phyloP scores from a whole-genome alignment of 1,139 yeast genomes.

The Taiozyma sp. region DNA sequence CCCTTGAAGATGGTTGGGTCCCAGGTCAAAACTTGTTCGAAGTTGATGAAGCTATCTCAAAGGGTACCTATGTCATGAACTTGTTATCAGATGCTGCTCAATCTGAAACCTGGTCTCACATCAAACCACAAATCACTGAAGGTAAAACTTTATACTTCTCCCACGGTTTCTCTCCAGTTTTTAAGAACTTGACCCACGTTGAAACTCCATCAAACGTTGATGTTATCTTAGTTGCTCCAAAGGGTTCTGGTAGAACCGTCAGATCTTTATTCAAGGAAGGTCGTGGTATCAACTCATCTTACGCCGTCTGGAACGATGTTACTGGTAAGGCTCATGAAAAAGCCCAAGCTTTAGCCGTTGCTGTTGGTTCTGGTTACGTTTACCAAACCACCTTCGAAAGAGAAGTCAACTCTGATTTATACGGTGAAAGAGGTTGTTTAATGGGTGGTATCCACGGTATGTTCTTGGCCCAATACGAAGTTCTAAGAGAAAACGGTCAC shows the following conservation, averaged over 20 bases:
- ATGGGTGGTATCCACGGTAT: constrained; percentile 99
- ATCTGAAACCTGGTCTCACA: constrained; percentile 91
- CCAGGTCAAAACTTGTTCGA: constrained; percentile 98
- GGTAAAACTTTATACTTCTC: constrained; percentile 98
- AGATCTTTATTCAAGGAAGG: constrained; percentile 99
- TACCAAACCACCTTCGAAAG: constrained; percentile 99
- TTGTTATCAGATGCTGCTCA: constrained; percentile 98
- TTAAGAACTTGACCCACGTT: constrained; percentile 95
- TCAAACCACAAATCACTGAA: constrained; percentile 90
- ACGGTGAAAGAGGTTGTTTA: constrained; percentile 99
- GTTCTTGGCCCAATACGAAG: constrained; percentile 99
- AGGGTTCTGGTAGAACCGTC: constrained; percentile 99
- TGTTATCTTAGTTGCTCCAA: constrained; percentile 98
- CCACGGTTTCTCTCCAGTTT: constrained; percentile 99
- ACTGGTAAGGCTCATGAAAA: constrained; percentile 99
- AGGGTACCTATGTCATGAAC: constrained; percentile 96
- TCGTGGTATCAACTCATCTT: constrained; percentile 99
- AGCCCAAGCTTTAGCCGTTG: constrained; percentile 98
- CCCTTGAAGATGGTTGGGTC: constrained; percentile 99
- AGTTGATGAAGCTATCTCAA: constrained; percentile 85
- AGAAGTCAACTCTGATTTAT: constrained; percentile 98
- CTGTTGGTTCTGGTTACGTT: constrained; percentile 99
- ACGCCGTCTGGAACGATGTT: constrained; percentile 99
- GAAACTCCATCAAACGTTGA: constrained; percentile 94
- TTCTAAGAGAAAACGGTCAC: constrained; percentile 98